These are phyloP conservation scores for Aristolochia californica DNA, from an alignment of 164 flowering plant species.

Conservation along the genomic window DNA sequence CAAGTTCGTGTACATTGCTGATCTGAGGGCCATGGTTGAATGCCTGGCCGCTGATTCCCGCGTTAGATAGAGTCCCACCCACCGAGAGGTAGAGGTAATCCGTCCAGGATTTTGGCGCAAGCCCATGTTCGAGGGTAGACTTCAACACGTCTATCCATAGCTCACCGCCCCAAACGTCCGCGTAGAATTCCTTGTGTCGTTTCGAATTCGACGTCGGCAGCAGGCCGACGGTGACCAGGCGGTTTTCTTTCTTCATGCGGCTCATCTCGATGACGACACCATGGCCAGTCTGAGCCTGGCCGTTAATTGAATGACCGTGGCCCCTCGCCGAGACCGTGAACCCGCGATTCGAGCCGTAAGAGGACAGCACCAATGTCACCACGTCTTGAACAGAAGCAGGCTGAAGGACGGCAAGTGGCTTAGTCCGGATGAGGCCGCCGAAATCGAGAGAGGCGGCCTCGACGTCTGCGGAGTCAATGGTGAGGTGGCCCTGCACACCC, in stretches of 20 bases:
- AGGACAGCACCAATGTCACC: slow-evolving; percentile 31
- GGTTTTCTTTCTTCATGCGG: slow-evolving; percentile 5
- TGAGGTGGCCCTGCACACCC: slow-evolving; percentile 39
- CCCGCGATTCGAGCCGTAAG: slow-evolving; percentile 32
- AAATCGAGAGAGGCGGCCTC: slow-evolving; percentile 54
- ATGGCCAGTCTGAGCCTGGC: slow-evolving; percentile 60
- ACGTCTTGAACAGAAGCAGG: slow-evolving; percentile 60
- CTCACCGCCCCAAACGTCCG: slow-evolving; percentile 95
- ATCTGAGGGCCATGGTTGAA: slow-evolving; percentile 95
- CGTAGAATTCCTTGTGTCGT: slow-evolving; percentile 20
- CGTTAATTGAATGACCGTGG: slow-evolving; percentile 90
- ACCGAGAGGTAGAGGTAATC: slow-evolving; percentile 88
- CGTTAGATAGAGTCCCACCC: slow-evolving; percentile 94
- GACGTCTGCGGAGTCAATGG: slow-evolving; percentile 35
- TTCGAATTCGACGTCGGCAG: background rate
- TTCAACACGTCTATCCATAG: slow-evolving; percentile 83
- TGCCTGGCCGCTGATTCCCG: slow-evolving; percentile 95
- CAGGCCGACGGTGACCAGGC: slow-evolving; percentile 1
- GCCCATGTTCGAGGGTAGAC: slow-evolving; percentile 46
- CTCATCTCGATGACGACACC: slow-evolving; percentile 78
- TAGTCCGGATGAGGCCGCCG: slow-evolving; percentile 29
- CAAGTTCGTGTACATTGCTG: slow-evolving; percentile 71
- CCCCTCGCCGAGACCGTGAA: slow-evolving; percentile 76
- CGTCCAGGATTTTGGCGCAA: slow-evolving; percentile 94
- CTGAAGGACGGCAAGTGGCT: slow-evolving; percentile 61